Conservation (phyloP, 2,329 filamentous ascomycete genomes). For the Thelonectria olida region DNA sequence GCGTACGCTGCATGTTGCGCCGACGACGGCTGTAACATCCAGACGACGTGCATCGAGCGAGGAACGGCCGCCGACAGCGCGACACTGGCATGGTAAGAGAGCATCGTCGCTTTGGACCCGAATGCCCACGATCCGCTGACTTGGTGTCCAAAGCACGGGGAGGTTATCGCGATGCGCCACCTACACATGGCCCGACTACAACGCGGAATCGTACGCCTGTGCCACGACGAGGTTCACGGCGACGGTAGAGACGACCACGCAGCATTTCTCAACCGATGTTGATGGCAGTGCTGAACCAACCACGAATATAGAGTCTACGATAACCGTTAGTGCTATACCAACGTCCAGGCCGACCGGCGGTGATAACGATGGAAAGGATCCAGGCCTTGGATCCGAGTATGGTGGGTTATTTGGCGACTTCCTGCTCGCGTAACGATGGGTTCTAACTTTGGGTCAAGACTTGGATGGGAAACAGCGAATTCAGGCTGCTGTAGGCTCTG, state of each 20-base stretch:
- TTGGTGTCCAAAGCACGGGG: constrained; percentile 13
- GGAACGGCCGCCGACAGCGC: background rate
- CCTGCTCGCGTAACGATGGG: background rate
- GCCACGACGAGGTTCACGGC: constrained; percentile 4
- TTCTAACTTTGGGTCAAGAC: background rate
- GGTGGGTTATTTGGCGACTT: background rate
- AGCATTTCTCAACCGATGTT: background rate
- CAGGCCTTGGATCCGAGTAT: background rate
- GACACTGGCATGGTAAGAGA: background rate
- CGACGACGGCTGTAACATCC: background rate
- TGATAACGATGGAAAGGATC: background rate
- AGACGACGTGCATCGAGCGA: background rate
- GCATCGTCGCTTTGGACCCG: no score
- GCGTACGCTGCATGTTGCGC: background rate
- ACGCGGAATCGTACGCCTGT: constrained; percentile 13
- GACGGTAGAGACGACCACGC: background rate
- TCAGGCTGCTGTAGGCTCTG: background rate
- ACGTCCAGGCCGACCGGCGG: no score
- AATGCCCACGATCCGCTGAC: no score
- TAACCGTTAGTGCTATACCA: no score
- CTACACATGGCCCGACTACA: constrained; percentile 17
- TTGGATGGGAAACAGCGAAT: background rate
- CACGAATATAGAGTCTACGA: no score
- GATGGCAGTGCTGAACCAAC: background rate
- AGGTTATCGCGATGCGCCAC: constrained; percentile 22